Conservation (phyloP, 2,329 filamentous ascomycete genomes). For the Ascochyta fabae region DNA sequence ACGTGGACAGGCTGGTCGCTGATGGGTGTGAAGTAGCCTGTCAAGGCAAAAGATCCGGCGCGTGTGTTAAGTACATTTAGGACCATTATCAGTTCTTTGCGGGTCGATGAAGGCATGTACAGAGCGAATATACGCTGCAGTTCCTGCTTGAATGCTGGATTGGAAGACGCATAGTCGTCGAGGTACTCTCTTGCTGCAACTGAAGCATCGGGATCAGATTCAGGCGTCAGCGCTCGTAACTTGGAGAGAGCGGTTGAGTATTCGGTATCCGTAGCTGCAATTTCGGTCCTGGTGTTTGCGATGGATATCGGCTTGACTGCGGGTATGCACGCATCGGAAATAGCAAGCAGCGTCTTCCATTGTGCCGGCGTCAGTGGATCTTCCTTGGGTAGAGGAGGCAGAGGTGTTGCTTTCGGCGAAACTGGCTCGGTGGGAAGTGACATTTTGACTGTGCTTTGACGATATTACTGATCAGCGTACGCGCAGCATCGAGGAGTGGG, state of each 20-base stretch:
- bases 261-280: constrained; percentile 58
- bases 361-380: constrained; percentile 61
- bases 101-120: constrained; percentile 57
- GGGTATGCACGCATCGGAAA: constrained; percentile 66
- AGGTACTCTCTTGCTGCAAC: constrained; percentile 61
- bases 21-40: constrained; percentile 69
- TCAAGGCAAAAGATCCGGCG: constrained; percentile 68
- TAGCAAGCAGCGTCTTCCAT: constrained; percentile 64
- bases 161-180: constrained; percentile 58
- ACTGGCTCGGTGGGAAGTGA: constrained; percentile 35
- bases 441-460: constrained; percentile 5
- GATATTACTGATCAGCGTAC: not conserved
- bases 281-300: constrained; percentile 48
- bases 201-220: constrained; percentile 42
- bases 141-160: constrained; percentile 60
- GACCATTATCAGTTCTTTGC: constrained; percentile 58
- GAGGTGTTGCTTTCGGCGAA: constrained; percentile 49
- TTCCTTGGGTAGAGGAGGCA: constrained; percentile 55
- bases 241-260: constrained; percentile 56
- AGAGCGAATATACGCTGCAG: constrained; percentile 57
- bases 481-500: not conserved
- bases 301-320: constrained; percentile 57
- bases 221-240: constrained; percentile 36
- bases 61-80: constrained; percentile 64
- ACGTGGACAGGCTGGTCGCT: constrained; percentile 65